phyloP scores from a whole-genome alignment of 768 basidiomycete species.

The Fomitopsis pulvina region DNA sequence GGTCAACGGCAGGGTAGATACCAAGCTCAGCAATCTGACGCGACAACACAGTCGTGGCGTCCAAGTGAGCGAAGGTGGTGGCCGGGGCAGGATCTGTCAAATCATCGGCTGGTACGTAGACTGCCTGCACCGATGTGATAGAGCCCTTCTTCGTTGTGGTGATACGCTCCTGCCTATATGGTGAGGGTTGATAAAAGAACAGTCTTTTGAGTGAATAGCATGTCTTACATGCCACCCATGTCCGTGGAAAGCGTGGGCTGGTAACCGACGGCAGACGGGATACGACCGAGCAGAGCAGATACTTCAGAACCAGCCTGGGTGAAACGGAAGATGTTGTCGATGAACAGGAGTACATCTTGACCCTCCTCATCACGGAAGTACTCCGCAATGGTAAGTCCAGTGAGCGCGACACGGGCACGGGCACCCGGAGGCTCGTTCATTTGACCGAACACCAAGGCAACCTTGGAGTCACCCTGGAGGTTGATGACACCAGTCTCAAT shows the following conservation, averaged over 20 bases:
- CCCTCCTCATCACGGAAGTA: constrained; percentile 99
- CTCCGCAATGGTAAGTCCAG: constrained; percentile 98
- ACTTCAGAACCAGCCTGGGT: constrained; percentile 99
- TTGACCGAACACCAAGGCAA: constrained; percentile 99
- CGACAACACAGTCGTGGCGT: constrained; percentile 98
- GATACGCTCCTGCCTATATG: constrained; percentile 94
- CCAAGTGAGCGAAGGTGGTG: constrained; percentile 99
- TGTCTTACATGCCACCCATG: constrained; percentile 99
- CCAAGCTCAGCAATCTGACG: constrained; percentile 98
- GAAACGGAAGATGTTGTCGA: constrained; percentile 99
- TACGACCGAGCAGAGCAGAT: constrained; percentile 99
- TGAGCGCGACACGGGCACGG: constrained; percentile 99
- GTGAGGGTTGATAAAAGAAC: neutral
- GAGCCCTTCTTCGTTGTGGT: constrained; percentile 99
- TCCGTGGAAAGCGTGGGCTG: constrained; percentile 99
- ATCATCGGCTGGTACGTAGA: constrained; percentile 99
- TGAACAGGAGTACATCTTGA: constrained; percentile 99
- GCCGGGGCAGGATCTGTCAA: constrained; percentile 99
- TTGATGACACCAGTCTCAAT: constrained; percentile 99
- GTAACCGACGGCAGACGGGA: constrained; percentile 99
- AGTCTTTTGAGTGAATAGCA: constrained; percentile 12
- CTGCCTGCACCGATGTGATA: constrained; percentile 99
- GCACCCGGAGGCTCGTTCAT: constrained; percentile 99
- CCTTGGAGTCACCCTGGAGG: constrained; percentile 99
- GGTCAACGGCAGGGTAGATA: constrained; percentile 99